Evolutionary conservation across 208 protist species (phyloP), one percentile per base, ranked within the genome.

Genomic region (Leishmania aethiopica): DNA sequence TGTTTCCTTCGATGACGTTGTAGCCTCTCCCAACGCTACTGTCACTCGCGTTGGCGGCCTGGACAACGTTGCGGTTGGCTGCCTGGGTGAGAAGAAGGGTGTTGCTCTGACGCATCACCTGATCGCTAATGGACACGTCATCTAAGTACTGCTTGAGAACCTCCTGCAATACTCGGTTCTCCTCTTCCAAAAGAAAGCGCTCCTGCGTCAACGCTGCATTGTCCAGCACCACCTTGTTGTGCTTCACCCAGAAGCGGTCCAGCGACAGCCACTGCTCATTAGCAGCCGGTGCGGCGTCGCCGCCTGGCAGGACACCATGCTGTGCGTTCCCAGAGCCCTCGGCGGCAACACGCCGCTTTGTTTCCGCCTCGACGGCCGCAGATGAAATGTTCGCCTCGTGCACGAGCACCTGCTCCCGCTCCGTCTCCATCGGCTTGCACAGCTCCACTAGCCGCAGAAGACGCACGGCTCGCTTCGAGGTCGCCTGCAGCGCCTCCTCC

Each of bases 151-250:
- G 93, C 83, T 98, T 98, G 13, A 99, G 92, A 64, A 99, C 83
- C 25, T 79, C 66, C 74, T 98, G 91, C 45, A 99, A 85, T 75
- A 95, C 89, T 75, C 86, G 76, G 74, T 99, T 99, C 81, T 99
- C 97, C 47, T 93, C 76, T 77, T 94, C 89, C 49, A 99, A 84
- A 55, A 98, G 89, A 49, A 93, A 78, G 32, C 92, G 88, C 80
- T 99, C 97, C 73, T 98, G 94, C 3, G 94, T 85, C 32, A 99
- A 89, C n/a, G 98, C 98, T 0, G 95, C 88, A 77, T 95, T 97
- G 89, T 99, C 98, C 15, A 99, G 92, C 53, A 98, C 89, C 3
- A 99, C 97, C 83, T 99, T 99, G 94, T 99, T 99, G 86, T 97
- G 93, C 76, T 94, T 96, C 71, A 92, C 92, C 96, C 97, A 99